Evolutionary conservation across 345 rosid genomes (phyloP), one percentile per base, ranked within the genome.

Genomic region (Barbarea vulgaris): DNA sequence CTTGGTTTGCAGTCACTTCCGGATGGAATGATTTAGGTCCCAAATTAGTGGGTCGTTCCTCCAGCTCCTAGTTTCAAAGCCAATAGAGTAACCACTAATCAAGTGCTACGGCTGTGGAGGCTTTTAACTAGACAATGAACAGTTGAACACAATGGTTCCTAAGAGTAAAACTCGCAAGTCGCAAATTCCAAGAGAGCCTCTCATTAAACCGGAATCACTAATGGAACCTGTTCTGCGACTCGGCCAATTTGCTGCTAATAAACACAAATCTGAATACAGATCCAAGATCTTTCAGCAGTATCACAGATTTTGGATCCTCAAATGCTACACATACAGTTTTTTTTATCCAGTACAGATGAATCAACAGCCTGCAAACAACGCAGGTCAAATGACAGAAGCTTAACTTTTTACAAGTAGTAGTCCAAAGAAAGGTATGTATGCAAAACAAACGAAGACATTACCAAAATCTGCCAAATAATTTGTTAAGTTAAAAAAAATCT

Each of bases 171-270:
- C 44, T 39, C 0, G 44, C 44, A 39, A 39, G 44, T 39, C 15
- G 2, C n/a, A 39, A 39, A 39, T 3, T 39, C 44, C 44, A 39
- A 12, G 44, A 12, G 5, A 4, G 44, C 6, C 15, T 39, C 44
- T 39, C 44, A 0, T 34, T 34, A 34, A 34, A 34, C 11, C 10
- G 4, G 39, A 34, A 9, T 34, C 4, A 12, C 12, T 34, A 70
- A 31, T 84, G 88, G 87, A 81, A 82, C 61, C 31, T 82, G 55
- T 19, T 69, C 59, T 65, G 67, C 28, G 73, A 83, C 58, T 70
- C 62, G 50, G 73, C 24, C n/a, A 75, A 51, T 56, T 87, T 64
- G 63, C 89, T 64, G 63, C 76, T 30, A 18, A 18, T 55, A 11
- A 36, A 24, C 59, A 18, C 37, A 72, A 72, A 62, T 75, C 57